Conservation (phyloP, 257 asterid genomes). For the Pogostemon cablin region DNA sequence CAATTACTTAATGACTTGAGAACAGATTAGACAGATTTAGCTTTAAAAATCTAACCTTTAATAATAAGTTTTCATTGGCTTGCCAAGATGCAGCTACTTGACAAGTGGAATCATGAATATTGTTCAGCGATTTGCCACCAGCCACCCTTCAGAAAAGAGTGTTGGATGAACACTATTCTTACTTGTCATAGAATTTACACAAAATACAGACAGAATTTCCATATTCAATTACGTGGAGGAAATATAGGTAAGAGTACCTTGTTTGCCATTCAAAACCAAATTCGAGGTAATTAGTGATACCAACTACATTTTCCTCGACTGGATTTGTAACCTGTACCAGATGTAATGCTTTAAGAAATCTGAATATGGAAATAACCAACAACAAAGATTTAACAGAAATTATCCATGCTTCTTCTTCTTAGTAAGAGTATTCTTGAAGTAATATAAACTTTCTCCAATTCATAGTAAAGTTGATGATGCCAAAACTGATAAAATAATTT, state of each 20-base stretch:
- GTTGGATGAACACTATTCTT: no score
- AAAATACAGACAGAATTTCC: conserved; percentile 24
- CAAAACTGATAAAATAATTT: no score
- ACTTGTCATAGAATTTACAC: conserved; percentile 10
- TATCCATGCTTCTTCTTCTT: neutral
- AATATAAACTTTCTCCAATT: no score
- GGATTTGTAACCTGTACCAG: conserved; percentile 73
- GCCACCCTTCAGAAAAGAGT: conserved; percentile 51
- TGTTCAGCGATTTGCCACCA: conserved; percentile 49
- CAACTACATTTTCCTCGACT: conserved; percentile 78
- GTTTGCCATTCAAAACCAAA: conserved; percentile 92
- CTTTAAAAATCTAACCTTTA: conserved; percentile 56
- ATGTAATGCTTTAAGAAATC: conserved; percentile 12
- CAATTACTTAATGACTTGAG: conserved; percentile 10
- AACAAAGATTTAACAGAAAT: neutral
- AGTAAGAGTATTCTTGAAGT: no score
- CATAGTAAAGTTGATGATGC: no score
- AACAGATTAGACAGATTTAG: neutral
- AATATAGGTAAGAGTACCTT: conserved; percentile 47
- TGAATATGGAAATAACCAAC: no score
- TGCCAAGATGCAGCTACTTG: conserved; percentile 98
- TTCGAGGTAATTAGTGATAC: conserved; percentile 90
- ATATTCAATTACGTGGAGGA: conserved; percentile 6
- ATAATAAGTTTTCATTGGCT: conserved; percentile 81
- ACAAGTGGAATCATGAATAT: conserved; percentile 69